Evolutionary conservation across 805 yeast genomes (phyloP), one percentile per base, ranked within the genome.

Genomic region (Hanseniaspora jakobsenii): DNA sequence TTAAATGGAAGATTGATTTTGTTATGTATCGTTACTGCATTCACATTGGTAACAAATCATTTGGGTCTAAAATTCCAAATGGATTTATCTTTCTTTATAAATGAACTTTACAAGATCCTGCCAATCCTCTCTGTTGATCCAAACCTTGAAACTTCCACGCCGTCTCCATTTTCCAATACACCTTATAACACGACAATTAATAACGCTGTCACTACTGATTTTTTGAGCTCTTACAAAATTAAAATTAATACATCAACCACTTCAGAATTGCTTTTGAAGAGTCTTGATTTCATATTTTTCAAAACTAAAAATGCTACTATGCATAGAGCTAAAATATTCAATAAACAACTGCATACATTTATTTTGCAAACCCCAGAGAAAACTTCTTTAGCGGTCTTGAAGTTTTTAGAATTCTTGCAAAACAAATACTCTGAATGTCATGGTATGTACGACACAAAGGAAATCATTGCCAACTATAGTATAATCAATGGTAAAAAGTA

Each of bases 241-340:
- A 69, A 83, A 1, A 94, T 86, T 32, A 84, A 85, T 57, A 80
- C 86, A 2, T 75, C 94, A 1, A 87, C 96, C 5, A 86, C 84
- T 53, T 79, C 93, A 16, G 97, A 91, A 58, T 65, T 91, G 55
- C 63, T 86, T 17, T 66, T 89, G 44, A 71, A 79, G 49, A 77
- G 87, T 32, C 66, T 89, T 32, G 95, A 89, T 57, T 74, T 75
- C 44, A 72, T 87, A 22, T 91, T 91, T 54, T 82, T 85, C 67
- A 73, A 77, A 50, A 73, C 84, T 4, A 76, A 69, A 50, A 75
- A 79, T 47, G 85, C 85, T 1, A 71, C 82, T 2, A 65, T 70
- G 45, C 64, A 69, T 38, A 70, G 91, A 59, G 84, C 87, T 2
- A 59, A 78, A 40, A 86, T 95, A 1, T 89, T 89, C 59, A 73